Evolutionary conservation across 495 filamentous ascomycete species (phyloP).

Genomic region (Amniculicola lignicola): DNA sequence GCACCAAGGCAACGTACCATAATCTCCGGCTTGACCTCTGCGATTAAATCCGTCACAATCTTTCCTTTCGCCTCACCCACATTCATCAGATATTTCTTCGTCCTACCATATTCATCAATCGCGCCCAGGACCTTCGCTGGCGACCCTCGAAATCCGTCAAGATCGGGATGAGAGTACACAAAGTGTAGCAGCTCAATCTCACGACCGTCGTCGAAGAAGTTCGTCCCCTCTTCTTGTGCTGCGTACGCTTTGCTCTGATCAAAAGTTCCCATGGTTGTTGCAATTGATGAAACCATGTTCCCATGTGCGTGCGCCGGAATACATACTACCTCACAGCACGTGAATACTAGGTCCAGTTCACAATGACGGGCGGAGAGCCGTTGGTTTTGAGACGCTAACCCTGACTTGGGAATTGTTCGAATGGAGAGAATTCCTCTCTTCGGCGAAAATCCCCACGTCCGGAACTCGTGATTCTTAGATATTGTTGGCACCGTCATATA

Average conservation of each 20-base stretch:
- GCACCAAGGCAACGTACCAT: slow-evolving; percentile 47
- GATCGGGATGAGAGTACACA: slow-evolving; percentile 57
- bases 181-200: slow-evolving; percentile 70
- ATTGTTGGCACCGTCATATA: too few relatives aligned
- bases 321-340: too few relatives aligned
- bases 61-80: slow-evolving; percentile 70
- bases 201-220: slow-evolving; percentile 64
- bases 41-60: slow-evolving; percentile 63
- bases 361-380: too few relatives aligned
- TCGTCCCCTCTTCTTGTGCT: slow-evolving; percentile 35
- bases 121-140: slow-evolving; percentile 61
- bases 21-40: slow-evolving; percentile 57
- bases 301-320: not conserved
- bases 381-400: too few relatives aligned
- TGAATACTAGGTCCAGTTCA: too few relatives aligned
- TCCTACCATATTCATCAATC: slow-evolving; percentile 69
- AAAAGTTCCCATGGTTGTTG: slow-evolving; percentile 18
- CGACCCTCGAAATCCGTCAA: slow-evolving; percentile 59
- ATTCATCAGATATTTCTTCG: slow-evolving; percentile 71
- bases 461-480: too few relatives aligned
- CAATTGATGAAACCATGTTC: not conserved
- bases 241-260: slow-evolving; percentile 45
- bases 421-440: too few relatives aligned
- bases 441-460: too few relatives aligned
- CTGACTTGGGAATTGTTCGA: too few relatives aligned